Conservation (phyloP, 306 rosid genomes). For the Benincasa hispida region DNA sequence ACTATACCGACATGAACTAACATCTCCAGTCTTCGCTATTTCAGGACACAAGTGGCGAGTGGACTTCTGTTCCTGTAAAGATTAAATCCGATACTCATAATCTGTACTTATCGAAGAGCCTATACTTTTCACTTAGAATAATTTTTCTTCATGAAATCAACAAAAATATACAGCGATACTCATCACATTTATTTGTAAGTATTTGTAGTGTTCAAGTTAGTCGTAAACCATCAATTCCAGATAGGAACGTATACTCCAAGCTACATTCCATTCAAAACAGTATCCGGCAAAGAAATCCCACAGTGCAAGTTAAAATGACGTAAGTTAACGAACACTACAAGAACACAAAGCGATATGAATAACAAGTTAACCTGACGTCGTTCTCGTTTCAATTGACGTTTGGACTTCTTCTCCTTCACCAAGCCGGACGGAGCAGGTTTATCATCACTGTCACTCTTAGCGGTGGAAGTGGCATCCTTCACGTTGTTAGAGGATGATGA, state of each 20-base stretch:
- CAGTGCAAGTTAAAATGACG: neutral
- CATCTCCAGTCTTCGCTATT: constrained; percentile 64
- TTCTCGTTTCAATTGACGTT: constrained; percentile 93
- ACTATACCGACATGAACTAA: constrained; percentile 44
- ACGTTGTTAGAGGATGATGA: constrained; percentile 9
- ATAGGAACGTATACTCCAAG: neutral
- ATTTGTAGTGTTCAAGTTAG: neutral
- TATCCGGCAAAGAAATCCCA: neutral
- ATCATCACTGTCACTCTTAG: constrained; percentile 11
- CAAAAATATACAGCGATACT: neutral
- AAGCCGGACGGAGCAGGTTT: constrained; percentile 18
- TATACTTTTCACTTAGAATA: neutral
- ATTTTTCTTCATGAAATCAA: neutral
- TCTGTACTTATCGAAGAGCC: neutral
- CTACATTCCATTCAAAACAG: neutral
- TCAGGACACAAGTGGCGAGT: constrained; percentile 47
- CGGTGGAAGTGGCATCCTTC: constrained; percentile 16
- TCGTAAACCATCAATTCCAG: neutral
- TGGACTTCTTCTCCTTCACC: constrained; percentile 74
- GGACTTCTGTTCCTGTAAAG: constrained; percentile 56
- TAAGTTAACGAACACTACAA: neutral
- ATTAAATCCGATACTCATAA: neutral
- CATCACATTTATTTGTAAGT: neutral
- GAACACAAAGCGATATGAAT: neutral
- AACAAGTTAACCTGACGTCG: constrained; percentile 47